Base-by-base conservation (phyloP, 352 stramenopile genomes). In the Globisporangium takayamanum region DNA sequence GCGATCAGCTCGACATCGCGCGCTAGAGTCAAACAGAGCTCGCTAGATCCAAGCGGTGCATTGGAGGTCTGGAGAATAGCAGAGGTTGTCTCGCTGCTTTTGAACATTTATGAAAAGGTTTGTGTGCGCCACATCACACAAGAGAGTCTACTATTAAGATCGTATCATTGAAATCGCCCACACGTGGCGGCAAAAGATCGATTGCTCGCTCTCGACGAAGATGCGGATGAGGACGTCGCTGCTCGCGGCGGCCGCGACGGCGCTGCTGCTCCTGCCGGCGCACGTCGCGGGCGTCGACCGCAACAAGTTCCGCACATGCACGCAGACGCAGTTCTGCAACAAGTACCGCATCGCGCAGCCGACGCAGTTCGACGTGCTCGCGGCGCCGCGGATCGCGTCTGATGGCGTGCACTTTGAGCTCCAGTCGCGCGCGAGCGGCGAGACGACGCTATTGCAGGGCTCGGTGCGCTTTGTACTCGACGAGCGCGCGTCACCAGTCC, bases 231-330 rank as follows among this genome's bases (percentile, higher is more conserved):
- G 15, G 26, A 18, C 22, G 44, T 36, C 30, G 30, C 18, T 41
- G 51, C 33, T 59, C 14, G 49, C 33, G 26, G 5, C 44, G 22
- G 36, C 28, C 15, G 30, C 42, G 14, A 18, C 55, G 41, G 25
- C 57, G 6, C 30, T 63, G n/a, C 36, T 54, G 15, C 20, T 61
- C 12, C 39, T 52, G 16, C 48, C 41, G 6, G 15, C 28, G n/a
- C 15, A 30, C 20, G 46, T 63, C 20, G 48, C 16, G 12, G 94
- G 88, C 10, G 97, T 99, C 14, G 97, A 99, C 74, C 82, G 88
- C 66, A 95, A 71, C 58, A 99, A 99, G 81, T 99, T 99, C 77
- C 80, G 97, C 47, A 99, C 91, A 22, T 99, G 97, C 68, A 70
- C 85, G 22, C 87, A 99, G 74, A 98, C 96, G n/a, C 88, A 94